Conservation (phyloP, 805 yeast species). For the Jamesozyma spencerorum region DNA sequence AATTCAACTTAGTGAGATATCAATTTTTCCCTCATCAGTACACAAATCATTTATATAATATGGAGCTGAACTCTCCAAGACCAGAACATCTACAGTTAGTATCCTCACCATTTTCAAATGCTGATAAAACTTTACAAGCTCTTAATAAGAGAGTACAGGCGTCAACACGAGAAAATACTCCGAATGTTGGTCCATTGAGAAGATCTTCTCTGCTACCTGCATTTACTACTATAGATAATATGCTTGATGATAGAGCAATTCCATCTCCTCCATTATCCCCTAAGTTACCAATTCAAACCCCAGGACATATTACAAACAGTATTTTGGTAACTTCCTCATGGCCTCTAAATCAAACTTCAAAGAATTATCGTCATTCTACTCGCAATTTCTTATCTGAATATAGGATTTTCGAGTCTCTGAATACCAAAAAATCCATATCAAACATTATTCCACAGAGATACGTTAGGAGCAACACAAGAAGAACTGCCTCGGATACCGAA, state of each 20-base stretch:
- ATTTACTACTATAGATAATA: slow-evolving; percentile 1
- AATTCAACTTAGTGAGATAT: no score
- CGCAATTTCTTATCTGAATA: slow-evolving; percentile 21
- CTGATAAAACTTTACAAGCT: not conserved
- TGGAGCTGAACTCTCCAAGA: slow-evolving; percentile 28
- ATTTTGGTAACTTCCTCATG: slow-evolving; percentile 18
- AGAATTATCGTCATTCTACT: slow-evolving; percentile 12
- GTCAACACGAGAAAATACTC: no score
- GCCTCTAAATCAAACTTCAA: slow-evolving; percentile 11
- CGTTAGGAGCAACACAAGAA: not conserved
- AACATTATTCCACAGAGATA: not conserved
- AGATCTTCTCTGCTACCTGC: no score
- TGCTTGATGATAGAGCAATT: slow-evolving; percentile 18
- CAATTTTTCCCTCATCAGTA: no score
- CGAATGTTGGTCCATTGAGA: no score
- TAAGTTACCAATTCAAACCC: slow-evolving; percentile 2
- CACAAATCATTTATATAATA: no score
- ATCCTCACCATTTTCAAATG: slow-evolving; percentile 1
- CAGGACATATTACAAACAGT: slow-evolving; percentile 4
- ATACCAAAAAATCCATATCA: not conserved
- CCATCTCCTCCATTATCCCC: slow-evolving; percentile 31
- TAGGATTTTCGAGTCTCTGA: slow-evolving; percentile 9
- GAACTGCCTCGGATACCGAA: slow-evolving; percentile 2
- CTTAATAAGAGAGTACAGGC: not conserved
- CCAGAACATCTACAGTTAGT: slow-evolving; percentile 28